Conservation (phyloP, 495 filamentous ascomycete species). For the Penicillium pancosmium region DNA sequence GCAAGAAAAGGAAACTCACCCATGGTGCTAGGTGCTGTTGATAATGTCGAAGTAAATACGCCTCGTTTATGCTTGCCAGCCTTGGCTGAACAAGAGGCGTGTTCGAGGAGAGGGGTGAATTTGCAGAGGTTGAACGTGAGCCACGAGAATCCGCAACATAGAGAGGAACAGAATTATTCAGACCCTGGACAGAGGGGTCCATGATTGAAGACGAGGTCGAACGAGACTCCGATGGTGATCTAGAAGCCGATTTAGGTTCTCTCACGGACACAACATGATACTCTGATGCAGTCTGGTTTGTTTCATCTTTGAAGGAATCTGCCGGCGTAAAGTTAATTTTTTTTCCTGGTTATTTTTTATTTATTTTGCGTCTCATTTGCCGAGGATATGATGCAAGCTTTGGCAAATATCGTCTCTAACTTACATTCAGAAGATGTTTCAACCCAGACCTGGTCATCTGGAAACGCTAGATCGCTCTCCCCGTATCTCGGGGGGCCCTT, state of each 20-base stretch:
- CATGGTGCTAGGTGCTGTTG: conserved; percentile 41
- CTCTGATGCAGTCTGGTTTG: conserved; percentile 44
- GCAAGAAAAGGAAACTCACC: conserved; percentile 22
- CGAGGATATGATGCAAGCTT: background rate
- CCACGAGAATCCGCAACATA: conserved; percentile 21
- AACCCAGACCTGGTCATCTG: conserved; percentile 44
- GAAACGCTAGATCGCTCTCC: conserved; percentile 45
- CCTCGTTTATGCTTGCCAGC: conserved; percentile 39
- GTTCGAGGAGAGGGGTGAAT: conserved; percentile 20
- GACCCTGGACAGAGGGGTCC: conserved; percentile 23
- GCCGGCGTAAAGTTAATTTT: conserved; percentile 1
- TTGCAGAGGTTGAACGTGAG: conserved; percentile 23
- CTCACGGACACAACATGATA: conserved; percentile 38
- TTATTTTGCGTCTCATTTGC: background rate
- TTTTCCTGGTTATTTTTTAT: background rate
- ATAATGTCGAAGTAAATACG: conserved; percentile 46
- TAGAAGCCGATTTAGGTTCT: conserved; percentile 19
- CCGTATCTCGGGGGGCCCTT: conserved; percentile 47
- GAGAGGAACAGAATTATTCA: conserved; percentile 15
- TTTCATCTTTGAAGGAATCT: conserved; percentile 49
- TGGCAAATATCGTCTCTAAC: conserved; percentile 4
- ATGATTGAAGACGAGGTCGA: conserved; percentile 33
- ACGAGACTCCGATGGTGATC: conserved; percentile 31
- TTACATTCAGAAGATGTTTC: conserved; percentile 36
- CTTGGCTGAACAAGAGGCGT: conserved; percentile 29